Evolutionary conservation across 1,139 yeast genomes (phyloP).

Genomic region (Blastobotrys buckinghamii): DNA sequence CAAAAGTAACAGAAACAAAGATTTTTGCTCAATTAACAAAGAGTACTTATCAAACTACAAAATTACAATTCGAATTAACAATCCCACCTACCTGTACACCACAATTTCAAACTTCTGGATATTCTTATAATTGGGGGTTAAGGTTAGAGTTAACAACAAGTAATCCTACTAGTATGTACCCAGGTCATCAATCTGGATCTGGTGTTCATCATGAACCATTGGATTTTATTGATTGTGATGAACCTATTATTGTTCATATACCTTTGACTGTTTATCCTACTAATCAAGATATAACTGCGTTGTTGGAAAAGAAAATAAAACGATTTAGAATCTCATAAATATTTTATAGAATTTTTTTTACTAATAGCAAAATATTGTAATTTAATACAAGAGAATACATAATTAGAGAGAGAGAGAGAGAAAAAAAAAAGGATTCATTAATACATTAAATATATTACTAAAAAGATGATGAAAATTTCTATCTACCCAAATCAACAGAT

Average conservation of each 20-base stretch:
- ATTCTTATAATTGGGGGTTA: slow-evolving; percentile 32
- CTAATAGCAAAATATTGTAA: not conserved
- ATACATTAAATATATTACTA: no score
- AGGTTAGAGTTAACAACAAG: slow-evolving; percentile 32
- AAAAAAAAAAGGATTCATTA: no score
- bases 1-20: slow-evolving; percentile 14
- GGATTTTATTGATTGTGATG: slow-evolving; percentile 28
- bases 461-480: not conserved
- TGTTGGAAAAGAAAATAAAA: slow-evolving; percentile 22
- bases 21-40: slow-evolving; percentile 20
- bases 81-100: slow-evolving; percentile 35
- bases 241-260: slow-evolving; percentile 25
- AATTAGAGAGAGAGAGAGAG: no score
- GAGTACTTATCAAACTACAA: slow-evolving; percentile 21
- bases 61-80: slow-evolving; percentile 27
- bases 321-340: slow-evolving; percentile 16
- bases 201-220: slow-evolving; percentile 18
- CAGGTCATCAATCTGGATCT: slow-evolving; percentile 19
- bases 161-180: not conserved
- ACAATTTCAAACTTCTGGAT: slow-evolving; percentile 31
- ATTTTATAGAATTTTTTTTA: slow-evolving; percentile 14
- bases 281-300: slow-evolving; percentile 29
- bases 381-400: no score
- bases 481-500: slow-evolving; percentile 8
- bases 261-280: slow-evolving; percentile 31